phyloP scores from a whole-genome alignment of 2,329 filamentous ascomycete species.

The Teratosphaeria nubilosa region DNA sequence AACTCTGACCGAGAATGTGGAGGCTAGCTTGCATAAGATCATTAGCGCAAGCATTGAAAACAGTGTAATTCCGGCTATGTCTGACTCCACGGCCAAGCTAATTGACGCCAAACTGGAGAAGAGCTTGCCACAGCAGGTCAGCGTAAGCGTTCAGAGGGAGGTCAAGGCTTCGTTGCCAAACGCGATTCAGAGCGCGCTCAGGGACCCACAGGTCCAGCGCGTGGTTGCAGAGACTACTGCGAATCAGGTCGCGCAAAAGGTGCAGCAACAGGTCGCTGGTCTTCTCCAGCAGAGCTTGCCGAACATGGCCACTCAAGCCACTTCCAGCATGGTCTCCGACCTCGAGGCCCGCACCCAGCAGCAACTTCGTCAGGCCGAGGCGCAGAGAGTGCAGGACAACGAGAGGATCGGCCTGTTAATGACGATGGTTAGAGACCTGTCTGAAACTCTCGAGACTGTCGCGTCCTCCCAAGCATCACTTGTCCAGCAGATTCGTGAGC shows the following conservation, averaged over 20 bases:
- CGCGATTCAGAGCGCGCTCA: conserved; percentile 56
- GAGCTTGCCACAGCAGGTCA: conserved; percentile 56
- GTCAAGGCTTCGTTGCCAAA: conserved; percentile 52
- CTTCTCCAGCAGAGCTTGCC: conserved; percentile 42
- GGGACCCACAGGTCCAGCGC: conserved; percentile 63
- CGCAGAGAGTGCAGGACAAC: conserved; percentile 43
- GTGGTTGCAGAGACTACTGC: conserved; percentile 62
- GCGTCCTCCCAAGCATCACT: conserved; percentile 58
- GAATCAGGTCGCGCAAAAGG: conserved; percentile 52
- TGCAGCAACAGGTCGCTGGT: conserved; percentile 59
- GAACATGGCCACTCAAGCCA: conserved; percentile 35
- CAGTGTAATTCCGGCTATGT: conserved; percentile 64
- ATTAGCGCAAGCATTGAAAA: conserved; percentile 66
- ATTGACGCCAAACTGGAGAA: conserved; percentile 63
- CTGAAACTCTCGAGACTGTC: conserved; percentile 61
- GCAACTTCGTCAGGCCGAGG: conserved; percentile 43
- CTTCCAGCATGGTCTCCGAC: conserved; percentile 57
- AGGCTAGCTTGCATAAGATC: conserved; percentile 66
- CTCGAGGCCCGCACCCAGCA: conserved; percentile 52
- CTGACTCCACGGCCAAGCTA: conserved; percentile 54
- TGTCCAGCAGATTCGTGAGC: conserved; percentile 44
- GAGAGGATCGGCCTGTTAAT: conserved; percentile 66
- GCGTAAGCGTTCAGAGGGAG: conserved; percentile 60
- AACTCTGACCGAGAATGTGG: conserved; percentile 60
- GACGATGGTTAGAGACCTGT: conserved; percentile 54